Evolutionary conservation across 768 basidiomycete species (phyloP).

Genomic region (Phanerodontia chrysosporium): DNA sequence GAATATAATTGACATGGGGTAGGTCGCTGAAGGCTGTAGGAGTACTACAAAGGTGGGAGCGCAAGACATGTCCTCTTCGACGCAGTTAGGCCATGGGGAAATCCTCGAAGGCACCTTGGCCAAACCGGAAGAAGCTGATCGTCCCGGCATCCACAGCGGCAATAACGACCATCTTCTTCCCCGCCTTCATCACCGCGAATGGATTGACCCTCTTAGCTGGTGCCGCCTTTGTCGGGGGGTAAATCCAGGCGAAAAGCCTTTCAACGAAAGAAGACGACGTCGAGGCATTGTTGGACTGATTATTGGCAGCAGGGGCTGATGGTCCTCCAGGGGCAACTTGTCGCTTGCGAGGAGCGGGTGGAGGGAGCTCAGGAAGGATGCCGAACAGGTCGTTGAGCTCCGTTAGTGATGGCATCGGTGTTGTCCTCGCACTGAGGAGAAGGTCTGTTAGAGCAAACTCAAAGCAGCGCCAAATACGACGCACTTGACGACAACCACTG

Average conservation of each 20-base stretch:
- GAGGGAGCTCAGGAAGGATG: slow-evolving; percentile 56
- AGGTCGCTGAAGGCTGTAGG: too few species aligned
- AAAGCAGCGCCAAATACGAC: slow-evolving; percentile 22
- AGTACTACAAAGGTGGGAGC: too few species aligned
- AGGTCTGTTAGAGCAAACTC: background rate
- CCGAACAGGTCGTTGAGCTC: slow-evolving; percentile 76
- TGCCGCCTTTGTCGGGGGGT: background rate
- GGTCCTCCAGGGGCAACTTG: slow-evolving; percentile 18
- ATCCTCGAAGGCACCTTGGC: slow-evolving; percentile 80
- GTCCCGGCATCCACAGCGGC: slow-evolving; percentile 87
- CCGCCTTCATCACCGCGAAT: slow-evolving; percentile 77
- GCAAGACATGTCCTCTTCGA: background rate
- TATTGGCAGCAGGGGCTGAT: background rate
- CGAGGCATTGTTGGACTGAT: background rate
- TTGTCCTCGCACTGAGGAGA: slow-evolving; percentile 65
- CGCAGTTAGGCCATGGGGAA: slow-evolving; percentile 55
- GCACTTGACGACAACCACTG: slow-evolving; percentile 82
- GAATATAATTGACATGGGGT: too few species aligned
- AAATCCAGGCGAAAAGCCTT: slow-evolving; percentile 22
- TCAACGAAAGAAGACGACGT: background rate
- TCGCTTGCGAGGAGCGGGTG: slow-evolving; percentile 53
- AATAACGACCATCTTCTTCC: slow-evolving; percentile 78
- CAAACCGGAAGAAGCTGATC: slow-evolving; percentile 85
- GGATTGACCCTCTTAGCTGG: slow-evolving; percentile 54
- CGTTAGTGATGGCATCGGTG: slow-evolving; percentile 74